phyloP scores from a whole-genome alignment of 331 rosid species.

The Malus hybrid region DNA sequence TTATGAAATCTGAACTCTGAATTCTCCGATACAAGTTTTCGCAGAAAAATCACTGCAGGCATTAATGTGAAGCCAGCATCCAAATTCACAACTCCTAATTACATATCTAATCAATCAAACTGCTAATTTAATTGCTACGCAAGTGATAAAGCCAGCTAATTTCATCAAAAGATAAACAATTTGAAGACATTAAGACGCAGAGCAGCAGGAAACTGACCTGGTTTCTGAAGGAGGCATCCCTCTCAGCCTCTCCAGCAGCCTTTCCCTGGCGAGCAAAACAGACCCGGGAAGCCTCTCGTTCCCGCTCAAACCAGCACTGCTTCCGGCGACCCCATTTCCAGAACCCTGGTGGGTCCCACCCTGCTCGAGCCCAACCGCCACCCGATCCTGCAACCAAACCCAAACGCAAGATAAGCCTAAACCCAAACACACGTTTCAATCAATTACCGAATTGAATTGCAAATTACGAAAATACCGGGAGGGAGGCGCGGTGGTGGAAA shows the following conservation, averaged over 20 bases:
- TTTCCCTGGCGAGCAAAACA: constrained; percentile 74
- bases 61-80: not conserved
- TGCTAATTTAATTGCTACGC: not conserved
- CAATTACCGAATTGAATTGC: not conserved
- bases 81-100: not conserved
- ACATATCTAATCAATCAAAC: not conserved
- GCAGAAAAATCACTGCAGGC: not conserved
- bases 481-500: constrained; percentile 30
- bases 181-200: not conserved
- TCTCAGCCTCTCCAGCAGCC: constrained; percentile 85
- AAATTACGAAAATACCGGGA: constrained; percentile 7
- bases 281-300: constrained; percentile 65
- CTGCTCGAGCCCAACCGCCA: constrained; percentile 32
- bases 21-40: not conserved
- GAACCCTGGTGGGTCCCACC: constrained; percentile 21
- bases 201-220: constrained; percentile 42
- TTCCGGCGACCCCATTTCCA: constrained; percentile 18
- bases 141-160: not conserved
- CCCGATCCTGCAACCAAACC: constrained; percentile 33
- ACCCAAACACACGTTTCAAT: not conserved
- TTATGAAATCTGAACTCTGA: not conserved
- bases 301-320: constrained; percentile 25
- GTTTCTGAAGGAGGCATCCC: constrained; percentile 42
- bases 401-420: not conserved
- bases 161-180: not conserved